Evolutionary conservation across 1,284 basidiomycete genomes (phyloP), one percentile per base, ranked within the genome.

Genomic region (Mycena citricolor): DNA sequence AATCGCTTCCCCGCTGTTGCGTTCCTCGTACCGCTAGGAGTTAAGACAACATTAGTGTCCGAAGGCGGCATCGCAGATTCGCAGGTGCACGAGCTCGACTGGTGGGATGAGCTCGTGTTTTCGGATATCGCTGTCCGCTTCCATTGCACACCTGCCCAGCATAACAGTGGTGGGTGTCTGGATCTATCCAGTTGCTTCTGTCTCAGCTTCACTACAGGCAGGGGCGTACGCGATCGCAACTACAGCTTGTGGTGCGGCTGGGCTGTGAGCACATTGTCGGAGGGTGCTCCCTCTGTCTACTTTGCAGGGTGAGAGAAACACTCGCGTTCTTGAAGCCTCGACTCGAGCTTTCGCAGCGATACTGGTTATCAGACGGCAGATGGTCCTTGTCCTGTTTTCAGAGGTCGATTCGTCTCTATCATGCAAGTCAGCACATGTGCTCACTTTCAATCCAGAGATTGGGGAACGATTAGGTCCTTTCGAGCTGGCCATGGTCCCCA

Each of bases 321-420:
- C n/a, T n/a, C n/a, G n/a, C 5, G 32, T 31, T 36, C 20, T 29
- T 14, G 2, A 21, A 29, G 12, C 5, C 17, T n/a, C 16, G 17
- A 4, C 24, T 0, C 12, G 25, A 32, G 14, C 13, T 8, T 19
- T 4, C 28, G 40, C 36, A 44, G 51, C 29, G 32, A 38, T 32
- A 39, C 51, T 34, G 44, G 73, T 74, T 14, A 53, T 25, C 51
- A 53, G 35, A 53, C 63, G 62, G n/a, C 67, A 73, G 2, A 75
- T 77, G 1, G 63, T 8, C 22, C 68, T 2, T 87, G 84, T 57
- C 85, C 85, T 4, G 84, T 72, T 2, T 88, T 88, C 62, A 71
- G 73, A 42, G 50, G 50, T 42, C 12, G 4, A 13, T 23, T 4
- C 16, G 7, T 26, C 16, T 21, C 19, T 36, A 22, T 36, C 17